Base-by-base conservation (phyloP, 139 green algal species). In the Coelastrella sp. region DNA sequence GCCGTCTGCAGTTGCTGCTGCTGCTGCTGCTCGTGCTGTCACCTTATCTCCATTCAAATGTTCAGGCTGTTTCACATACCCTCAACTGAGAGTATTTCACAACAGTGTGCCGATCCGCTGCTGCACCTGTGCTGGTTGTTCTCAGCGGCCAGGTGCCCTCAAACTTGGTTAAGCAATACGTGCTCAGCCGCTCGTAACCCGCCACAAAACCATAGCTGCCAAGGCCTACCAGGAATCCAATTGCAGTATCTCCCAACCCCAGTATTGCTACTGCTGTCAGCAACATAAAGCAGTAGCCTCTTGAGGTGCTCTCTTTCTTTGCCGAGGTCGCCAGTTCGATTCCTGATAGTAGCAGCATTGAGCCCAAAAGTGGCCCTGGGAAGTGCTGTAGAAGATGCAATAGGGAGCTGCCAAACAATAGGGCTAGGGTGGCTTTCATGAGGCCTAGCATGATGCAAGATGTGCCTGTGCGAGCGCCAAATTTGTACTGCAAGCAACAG, bases 401-500 rank as follows among this genome's bases (percentile, higher is more conserved):
- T 23, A 97, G 90, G 4, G 91, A 95, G 77, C 90, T 92, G n/a
- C 96, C 96, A 80, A 97, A 94, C 47, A 96, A 14, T n/a, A 97
- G 91, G 16, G 93, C 95, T 8, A 97, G 89, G 2, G 85, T 20
- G 32, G 96, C 77, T 92, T 98, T 98, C 11, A 94, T 17, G 4
- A 90, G 22, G 3, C 97, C 97, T 56, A 98, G 93, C 13, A 98
- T 92, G 20, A 97, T 65, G 5, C 95, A 92, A 7, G 97, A 95
- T 3, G 88, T 92, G 5, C 96, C 96, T 7, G 83, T 92, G 22
- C 94, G 84, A 4, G 96, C 97, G 2, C 97, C 97, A 80, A 98
- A 98, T 87, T 93, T 93, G 71, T 93, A 92, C 93, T 96, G 93
- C 85, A 89, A 56, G 56, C 19, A 58, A 61, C 64, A 11, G 7